Evolutionary conservation across 2,329 filamentous ascomycete genomes (phyloP).

Genomic region (Sporothrix protearum): DNA sequence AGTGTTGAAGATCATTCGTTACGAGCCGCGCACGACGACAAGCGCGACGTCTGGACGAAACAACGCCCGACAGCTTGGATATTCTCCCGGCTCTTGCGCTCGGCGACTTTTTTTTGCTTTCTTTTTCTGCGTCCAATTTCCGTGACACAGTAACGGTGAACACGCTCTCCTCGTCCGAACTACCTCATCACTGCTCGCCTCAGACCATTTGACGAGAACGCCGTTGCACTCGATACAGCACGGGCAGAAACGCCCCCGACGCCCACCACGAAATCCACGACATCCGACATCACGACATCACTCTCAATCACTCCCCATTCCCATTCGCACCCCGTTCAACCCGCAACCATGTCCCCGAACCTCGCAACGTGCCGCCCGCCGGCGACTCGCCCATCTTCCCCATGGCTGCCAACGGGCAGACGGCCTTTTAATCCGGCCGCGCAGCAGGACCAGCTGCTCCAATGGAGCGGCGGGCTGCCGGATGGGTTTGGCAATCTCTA

Average conservation of each 20-base stretch:
- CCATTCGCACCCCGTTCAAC: background rate
- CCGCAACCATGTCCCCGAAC: slow-evolving; percentile 47
- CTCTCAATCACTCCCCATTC: background rate
- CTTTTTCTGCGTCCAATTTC: background rate
- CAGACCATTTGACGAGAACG: background rate
- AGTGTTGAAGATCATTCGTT: background rate
- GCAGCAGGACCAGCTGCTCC: slow-evolving; percentile 46
- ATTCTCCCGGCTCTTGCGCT: background rate
- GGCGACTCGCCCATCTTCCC: slow-evolving; percentile 63
- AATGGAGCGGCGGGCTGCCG: slow-evolving; percentile 42
- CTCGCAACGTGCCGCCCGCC: slow-evolving; percentile 68
- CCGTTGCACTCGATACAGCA: background rate
- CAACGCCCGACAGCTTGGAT: background rate
- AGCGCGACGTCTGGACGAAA: background rate
- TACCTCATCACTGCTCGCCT: background rate
- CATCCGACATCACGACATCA: background rate
- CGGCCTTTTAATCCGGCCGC: slow-evolving; percentile 43
- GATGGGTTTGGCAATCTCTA: slow-evolving; percentile 40
- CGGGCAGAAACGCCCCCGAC: background rate
- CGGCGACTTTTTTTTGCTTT: background rate
- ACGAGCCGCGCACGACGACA: background rate
- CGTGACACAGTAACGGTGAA: background rate
- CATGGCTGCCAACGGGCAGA: slow-evolving; percentile 48
- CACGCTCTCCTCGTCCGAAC: background rate
- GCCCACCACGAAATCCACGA: background rate